Conservation (phyloP, 2,329 filamentous ascomycete species). For the Cadophora sp. region DNA sequence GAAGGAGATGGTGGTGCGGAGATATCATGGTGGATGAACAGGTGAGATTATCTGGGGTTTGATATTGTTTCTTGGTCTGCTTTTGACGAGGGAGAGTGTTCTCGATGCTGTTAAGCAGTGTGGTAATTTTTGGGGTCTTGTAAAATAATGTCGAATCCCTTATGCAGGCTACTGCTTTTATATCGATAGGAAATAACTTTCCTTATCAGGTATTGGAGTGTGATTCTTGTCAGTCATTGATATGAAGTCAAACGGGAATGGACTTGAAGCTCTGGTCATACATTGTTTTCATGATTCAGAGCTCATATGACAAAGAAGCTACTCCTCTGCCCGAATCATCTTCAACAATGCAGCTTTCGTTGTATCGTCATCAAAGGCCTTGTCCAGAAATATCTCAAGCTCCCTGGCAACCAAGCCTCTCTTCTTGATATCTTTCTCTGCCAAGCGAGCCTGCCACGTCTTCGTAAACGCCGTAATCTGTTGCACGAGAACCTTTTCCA, state of each 20-base stretch:
- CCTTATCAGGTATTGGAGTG: not conserved
- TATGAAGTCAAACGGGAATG: not conserved
- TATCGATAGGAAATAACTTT: no score
- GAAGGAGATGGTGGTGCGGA: no score
- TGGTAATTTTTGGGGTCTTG: no score
- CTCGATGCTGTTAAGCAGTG: no score
- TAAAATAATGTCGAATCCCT: no score
- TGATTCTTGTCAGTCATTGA: not conserved
- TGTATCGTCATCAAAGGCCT: conserved; percentile 55
- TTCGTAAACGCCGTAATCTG: conserved; percentile 69
- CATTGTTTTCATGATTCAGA: not conserved
- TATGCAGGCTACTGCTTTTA: no score
- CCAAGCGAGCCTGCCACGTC: conserved; percentile 59
- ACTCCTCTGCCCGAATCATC: conserved; percentile 41
- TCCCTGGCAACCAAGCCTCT: conserved; percentile 58
- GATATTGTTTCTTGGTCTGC: no score
- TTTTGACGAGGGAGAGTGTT: no score
- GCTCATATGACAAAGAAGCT: not conserved
- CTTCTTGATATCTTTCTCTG: conserved; percentile 53
- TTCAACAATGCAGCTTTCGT: conserved; percentile 44
- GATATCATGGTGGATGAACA: no score
- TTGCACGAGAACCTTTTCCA: conserved; percentile 67
- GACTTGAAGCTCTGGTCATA: not conserved
- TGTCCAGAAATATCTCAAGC: conserved; percentile 61
- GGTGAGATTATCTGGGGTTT: no score